A percentile compares a stretch with the other conserved stretches of the same genome.
These are phyloP conservation scores for Naganishia kalamii DNA, from an alignment of 768 basidiomycete species.

Conservation along the genomic window DNA sequence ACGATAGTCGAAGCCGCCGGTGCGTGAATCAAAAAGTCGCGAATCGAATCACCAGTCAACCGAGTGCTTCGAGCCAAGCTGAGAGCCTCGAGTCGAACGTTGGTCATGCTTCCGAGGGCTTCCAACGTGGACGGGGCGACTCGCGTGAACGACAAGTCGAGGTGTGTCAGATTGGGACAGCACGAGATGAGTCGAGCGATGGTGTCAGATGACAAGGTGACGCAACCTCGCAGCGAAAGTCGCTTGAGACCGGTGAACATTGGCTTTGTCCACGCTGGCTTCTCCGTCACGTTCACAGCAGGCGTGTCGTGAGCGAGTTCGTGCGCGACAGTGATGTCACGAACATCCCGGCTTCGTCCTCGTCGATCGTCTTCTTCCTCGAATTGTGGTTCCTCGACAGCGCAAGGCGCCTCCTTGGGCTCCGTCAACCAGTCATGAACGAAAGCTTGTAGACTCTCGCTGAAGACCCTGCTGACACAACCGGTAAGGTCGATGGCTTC, in stretches of 20 bases:
- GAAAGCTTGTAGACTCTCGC: conserved; percentile 75
- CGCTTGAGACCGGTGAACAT: conserved; percentile 35
- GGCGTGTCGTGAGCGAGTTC: conserved; percentile 16
- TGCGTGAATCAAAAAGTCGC: conserved; percentile 63
- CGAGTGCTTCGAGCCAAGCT: conserved; percentile 79
- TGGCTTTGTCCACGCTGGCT: conserved; percentile 27
- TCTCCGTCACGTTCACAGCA: conserved; percentile 13
- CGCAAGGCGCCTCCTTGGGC: neutral
- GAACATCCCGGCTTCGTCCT: conserved; percentile 31
- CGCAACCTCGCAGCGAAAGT: conserved; percentile 43
- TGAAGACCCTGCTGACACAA: conserved; percentile 85
- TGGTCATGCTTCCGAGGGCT: conserved; percentile 53
- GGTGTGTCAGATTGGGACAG: conserved; percentile 44
- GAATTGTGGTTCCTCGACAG: conserved; percentile 23
- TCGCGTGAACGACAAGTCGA: conserved; percentile 45
- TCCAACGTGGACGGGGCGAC: conserved; percentile 36
- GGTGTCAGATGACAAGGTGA: conserved; percentile 36
- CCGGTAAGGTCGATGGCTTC: conserved; percentile 90
- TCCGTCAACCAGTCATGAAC: conserved; percentile 48
- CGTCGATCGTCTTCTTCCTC: conserved; percentile 28
- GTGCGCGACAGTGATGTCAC: conserved; percentile 17
- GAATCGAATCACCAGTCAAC: conserved; percentile 71
- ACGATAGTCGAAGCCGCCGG: conserved; percentile 54
- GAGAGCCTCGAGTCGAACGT: conserved; percentile 67
- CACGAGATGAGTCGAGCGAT: conserved; percentile 35